These are phyloP conservation scores for Pilaira anomala DNA, from an alignment of 192 early-diverging fungal species.

Conservation along the genomic window DNA sequence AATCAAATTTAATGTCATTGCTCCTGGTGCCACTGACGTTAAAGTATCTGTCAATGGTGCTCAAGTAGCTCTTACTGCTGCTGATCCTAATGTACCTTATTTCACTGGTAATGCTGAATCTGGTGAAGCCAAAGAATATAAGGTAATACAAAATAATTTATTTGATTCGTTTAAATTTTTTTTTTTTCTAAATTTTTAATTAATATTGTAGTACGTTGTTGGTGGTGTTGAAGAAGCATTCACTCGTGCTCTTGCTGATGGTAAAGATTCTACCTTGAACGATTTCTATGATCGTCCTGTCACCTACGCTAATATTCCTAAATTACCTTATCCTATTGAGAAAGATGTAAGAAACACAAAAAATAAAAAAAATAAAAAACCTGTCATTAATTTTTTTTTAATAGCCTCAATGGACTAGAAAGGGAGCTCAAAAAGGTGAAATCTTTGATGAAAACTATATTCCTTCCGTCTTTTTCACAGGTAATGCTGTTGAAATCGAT, in stretches of 20 bases:
- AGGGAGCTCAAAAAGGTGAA: slow-evolving; percentile 23
- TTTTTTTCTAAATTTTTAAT: neutral
- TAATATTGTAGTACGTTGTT: slow-evolving; percentile 30
- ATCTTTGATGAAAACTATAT: slow-evolving; percentile 47
- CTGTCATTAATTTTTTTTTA: slow-evolving; percentile 3
- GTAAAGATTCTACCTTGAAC: slow-evolving; percentile 31
- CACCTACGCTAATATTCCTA: slow-evolving; percentile 44
- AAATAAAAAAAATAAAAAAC: neutral
- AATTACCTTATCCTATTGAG: slow-evolving; percentile 38
- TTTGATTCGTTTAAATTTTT: neutral
- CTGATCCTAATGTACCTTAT: slow-evolving; percentile 36
- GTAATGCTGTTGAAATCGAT: slow-evolving; percentile 23
- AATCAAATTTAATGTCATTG: slow-evolving; percentile 41
- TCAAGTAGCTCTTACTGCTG: slow-evolving; percentile 25
- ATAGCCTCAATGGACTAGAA: slow-evolving; percentile 39
- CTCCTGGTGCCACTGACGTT: slow-evolving; percentile 38
- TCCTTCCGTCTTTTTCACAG: slow-evolving; percentile 40
- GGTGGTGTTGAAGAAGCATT: slow-evolving; percentile 38
- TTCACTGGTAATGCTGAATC: slow-evolving; percentile 39
- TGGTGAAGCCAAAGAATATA: slow-evolving; percentile 31
- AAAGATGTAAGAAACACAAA: slow-evolving; percentile 20
- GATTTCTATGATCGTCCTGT: slow-evolving; percentile 43
- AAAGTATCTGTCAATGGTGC: slow-evolving; percentile 37
- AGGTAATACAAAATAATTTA: slow-evolving; percentile 18
- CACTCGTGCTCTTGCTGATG: slow-evolving; percentile 34